phyloP scores from a whole-genome alignment of 371 early-diverging fungal species.

The Saksenaea vasiformis region DNA sequence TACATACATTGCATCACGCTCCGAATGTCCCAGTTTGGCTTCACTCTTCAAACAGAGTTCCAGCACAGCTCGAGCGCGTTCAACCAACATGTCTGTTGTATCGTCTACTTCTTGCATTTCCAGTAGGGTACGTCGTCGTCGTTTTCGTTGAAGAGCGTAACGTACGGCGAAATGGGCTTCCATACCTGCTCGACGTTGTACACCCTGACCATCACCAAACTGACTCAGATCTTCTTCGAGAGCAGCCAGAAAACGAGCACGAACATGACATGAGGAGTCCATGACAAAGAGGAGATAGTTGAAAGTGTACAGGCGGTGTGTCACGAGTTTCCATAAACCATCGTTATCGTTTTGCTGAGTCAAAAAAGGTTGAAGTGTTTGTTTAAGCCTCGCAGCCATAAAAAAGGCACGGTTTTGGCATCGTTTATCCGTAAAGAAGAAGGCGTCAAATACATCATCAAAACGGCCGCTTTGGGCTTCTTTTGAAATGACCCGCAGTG shows the following conservation, averaged over 20 bases:
- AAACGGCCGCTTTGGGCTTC: constrained; percentile 39
- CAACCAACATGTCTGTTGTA: constrained; percentile 20
- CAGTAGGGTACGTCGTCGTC: constrained; percentile 20
- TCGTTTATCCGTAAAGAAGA: constrained; percentile 51
- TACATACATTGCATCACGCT: constrained; percentile 55
- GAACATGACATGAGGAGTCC: constrained; percentile 29
- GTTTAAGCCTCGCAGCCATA: constrained; percentile 46
- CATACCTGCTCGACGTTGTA: constrained; percentile 38
- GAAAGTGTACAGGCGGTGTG: constrained; percentile 46
- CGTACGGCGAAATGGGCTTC: constrained; percentile 47
- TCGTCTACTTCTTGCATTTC: constrained; percentile 33
- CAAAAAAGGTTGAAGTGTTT: constrained; percentile 28
- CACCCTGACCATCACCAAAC: constrained; percentile 28
- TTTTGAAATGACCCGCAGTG: constrained; percentile 39
- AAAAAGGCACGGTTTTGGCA: constrained; percentile 50
- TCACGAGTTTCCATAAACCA: constrained; percentile 36
- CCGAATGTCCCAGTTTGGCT: constrained; percentile 40
- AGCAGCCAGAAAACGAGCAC: constrained; percentile 26
- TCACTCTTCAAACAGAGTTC: constrained; percentile 54
- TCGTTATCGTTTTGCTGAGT: neutral
- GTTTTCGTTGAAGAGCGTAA: constrained; percentile 33
- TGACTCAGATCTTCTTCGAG: constrained; percentile 25
- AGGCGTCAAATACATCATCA: constrained; percentile 42
- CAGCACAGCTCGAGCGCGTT: constrained; percentile 37
- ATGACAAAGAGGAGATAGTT: constrained; percentile 50